Evolutionary conservation across 2,329 filamentous ascomycete species (phyloP).

Genomic region (Sclerotinia borealis): DNA sequence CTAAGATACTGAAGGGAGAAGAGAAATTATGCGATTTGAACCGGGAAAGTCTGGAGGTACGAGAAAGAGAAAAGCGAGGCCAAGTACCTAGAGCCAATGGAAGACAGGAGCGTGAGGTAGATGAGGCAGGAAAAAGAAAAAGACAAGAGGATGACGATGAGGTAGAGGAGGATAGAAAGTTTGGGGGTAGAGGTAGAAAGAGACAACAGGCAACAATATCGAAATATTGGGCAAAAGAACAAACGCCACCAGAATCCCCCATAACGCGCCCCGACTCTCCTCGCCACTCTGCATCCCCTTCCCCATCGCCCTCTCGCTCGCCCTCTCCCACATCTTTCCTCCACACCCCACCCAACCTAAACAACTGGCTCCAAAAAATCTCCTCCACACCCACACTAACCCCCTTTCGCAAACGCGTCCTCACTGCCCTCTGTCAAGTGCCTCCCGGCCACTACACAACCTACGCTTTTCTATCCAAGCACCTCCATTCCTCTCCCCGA

Average conservation of each 20-base stretch:
- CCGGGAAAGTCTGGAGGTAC: constrained; percentile 35
- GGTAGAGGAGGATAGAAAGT: no score
- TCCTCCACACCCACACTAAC: constrained; percentile 33
- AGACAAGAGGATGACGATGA: no score
- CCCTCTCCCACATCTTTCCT: constrained; percentile 32
- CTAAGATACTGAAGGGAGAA: constrained; percentile 34
- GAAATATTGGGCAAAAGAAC: no score
- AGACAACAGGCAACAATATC: no score
- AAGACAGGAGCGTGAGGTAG: no score
- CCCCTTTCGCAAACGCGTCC: constrained; percentile 58
- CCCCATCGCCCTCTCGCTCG: constrained; percentile 32
- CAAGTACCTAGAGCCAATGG: no score
- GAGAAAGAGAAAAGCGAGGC: constrained; percentile 25
- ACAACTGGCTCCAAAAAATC: constrained; percentile 24
- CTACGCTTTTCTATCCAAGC: constrained; percentile 64
- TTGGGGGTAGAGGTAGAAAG: no score
- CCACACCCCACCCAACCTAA: constrained; percentile 41
- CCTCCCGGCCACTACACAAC: constrained; percentile 70
- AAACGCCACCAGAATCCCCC: no score
- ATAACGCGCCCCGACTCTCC: no score
- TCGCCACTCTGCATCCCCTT: no score
- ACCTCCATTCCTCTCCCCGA: constrained; percentile 64
- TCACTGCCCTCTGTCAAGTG: constrained; percentile 68
- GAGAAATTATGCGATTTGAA: constrained; percentile 37
- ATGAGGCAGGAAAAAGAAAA: no score